These are phyloP conservation scores for Paecilomyces sp. DNA, from an alignment of 2,329 filamentous ascomycete species.

Conservation along the genomic window DNA sequence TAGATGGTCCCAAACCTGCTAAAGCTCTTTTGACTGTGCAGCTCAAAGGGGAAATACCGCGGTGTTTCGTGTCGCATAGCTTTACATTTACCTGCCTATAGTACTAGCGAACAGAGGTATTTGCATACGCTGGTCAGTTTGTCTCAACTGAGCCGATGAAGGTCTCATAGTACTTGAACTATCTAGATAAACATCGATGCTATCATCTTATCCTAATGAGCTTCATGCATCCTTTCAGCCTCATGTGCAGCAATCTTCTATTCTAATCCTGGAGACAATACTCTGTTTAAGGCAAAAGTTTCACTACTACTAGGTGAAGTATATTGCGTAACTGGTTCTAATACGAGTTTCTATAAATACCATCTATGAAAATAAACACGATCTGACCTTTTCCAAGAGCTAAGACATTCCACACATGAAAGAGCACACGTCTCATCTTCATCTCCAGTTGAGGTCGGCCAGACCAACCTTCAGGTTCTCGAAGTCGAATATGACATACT, in stretches of 20 bases:
- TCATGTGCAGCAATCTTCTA: no score
- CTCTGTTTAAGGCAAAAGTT: no score
- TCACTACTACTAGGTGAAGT: no score
- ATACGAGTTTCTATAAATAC: neutral
- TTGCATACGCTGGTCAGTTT: no score
- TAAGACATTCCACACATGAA: neutral
- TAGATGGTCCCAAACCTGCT: neutral
- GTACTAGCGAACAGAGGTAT: neutral
- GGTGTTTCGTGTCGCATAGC: neutral
- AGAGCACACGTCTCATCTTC: neutral
- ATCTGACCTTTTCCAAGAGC: neutral
- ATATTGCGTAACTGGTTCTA: no score
- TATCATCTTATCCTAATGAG: no score
- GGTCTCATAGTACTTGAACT: no score
- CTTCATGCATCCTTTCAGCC: no score
- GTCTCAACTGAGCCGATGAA: no score
- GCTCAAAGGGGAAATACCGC: neutral
- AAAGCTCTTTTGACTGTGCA: neutral
- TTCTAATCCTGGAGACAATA: no score
- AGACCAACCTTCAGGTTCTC: slow-evolving; percentile 10
- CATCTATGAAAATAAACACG: neutral
- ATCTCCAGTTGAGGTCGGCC: slow-evolving; percentile 9
- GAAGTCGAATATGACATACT: slow-evolving; percentile 14
- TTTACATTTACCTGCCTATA: neutral
- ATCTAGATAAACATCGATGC: no score